These are phyloP conservation scores for Leptographium wingfieldii DNA, from an alignment of 2,329 filamentous ascomycete species.

Conservation along the genomic window DNA sequence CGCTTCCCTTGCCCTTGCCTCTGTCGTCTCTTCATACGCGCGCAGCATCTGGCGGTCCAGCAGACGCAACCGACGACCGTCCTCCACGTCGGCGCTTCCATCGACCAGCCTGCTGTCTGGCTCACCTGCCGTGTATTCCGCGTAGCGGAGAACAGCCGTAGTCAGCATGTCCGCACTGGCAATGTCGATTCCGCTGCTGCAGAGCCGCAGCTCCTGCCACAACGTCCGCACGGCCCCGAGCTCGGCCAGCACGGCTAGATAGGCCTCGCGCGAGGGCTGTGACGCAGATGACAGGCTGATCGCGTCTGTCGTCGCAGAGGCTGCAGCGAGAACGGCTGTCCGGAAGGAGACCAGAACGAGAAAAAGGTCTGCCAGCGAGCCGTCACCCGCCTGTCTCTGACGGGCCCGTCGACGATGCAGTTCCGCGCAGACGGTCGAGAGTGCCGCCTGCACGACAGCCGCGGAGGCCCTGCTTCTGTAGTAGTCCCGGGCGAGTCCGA, in stretches of 20 bases:
- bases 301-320: background rate
- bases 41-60: conserved; percentile 2
- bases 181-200: background rate
- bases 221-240: conserved; percentile 11
- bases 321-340: background rate
- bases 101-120: background rate
- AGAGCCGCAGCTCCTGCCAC: conserved; percentile 4
- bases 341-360: background rate
- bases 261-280: background rate
- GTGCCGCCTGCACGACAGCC: background rate
- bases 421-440: background rate
- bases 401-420: background rate
- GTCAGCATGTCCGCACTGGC: background rate
- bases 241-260: conserved; percentile 11
- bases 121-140: background rate
- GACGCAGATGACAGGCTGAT: conserved; percentile 6
- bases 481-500: conserved; percentile 5
- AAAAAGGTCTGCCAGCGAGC: background rate
- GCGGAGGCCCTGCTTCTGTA: background rate
- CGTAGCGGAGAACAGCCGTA: conserved; percentile 3
- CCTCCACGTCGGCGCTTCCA: background rate
- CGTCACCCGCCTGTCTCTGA: background rate
- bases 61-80: background rate
- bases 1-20: no score
- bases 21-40: background rate